Evolutionary conservation across 139 green algal genomes (phyloP).

Genomic region (Picocystis salinarum): DNA sequence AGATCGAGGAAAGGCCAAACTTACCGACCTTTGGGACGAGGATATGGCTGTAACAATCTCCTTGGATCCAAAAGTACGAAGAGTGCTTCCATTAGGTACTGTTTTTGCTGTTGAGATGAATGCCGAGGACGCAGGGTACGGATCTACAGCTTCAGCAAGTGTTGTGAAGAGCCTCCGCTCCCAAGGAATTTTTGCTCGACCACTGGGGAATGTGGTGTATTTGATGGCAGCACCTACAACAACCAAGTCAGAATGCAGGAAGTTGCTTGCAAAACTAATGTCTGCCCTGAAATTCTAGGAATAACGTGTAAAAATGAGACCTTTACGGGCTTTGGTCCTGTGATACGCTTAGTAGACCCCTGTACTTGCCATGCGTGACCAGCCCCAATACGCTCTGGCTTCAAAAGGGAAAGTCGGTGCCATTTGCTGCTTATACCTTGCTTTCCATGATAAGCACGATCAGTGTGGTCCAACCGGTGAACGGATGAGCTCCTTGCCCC

Average conservation of each 20-base stretch:
- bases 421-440: too few species aligned
- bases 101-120: conserved; percentile 66
- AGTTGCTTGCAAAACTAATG: conserved; percentile 24
- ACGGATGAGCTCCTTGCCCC: conserved; percentile 68
- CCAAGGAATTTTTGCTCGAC: conserved; percentile 52
- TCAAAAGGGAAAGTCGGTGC: too few species aligned
- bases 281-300: conserved; percentile 17
- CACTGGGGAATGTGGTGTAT: conserved; percentile 79
- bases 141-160: neutral
- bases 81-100: conserved; percentile 50
- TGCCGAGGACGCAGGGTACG: conserved; percentile 4
- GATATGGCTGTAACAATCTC: conserved; percentile 26
- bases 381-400: too few species aligned
- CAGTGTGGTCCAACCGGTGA: conserved; percentile 84
- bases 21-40: conserved; percentile 52
- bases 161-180: conserved; percentile 5
- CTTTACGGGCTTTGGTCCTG: too few species aligned
- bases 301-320: too few species aligned
- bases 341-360: too few species aligned
- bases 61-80: conserved; percentile 24
- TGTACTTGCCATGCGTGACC: too few species aligned
- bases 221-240: conserved; percentile 71
- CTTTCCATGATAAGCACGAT: conserved; percentile 49
- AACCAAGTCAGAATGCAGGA: conserved; percentile 11
- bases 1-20: conserved; percentile 1